Conservation (phyloP, 176 grass and related monocot species). For the Rhynchospora breviuscula region DNA sequence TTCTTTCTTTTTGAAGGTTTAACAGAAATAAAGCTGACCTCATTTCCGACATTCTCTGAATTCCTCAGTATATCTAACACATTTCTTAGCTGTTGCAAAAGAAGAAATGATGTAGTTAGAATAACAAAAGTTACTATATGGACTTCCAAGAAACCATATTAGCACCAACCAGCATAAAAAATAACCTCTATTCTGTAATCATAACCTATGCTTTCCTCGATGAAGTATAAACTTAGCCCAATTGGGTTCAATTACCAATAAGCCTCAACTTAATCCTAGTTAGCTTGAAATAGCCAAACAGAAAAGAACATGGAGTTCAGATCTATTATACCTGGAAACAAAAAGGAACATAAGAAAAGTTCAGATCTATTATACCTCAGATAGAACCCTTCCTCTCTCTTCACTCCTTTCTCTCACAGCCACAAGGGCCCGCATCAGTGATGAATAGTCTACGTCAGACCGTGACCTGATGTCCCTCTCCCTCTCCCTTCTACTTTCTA, state of each 20-base stretch:
- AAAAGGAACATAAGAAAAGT: not conserved
- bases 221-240: not conserved
- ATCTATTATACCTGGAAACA: not conserved
- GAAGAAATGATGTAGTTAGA: not conserved
- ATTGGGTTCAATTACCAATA: not conserved
- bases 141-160: not conserved
- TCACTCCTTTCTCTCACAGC: conserved; percentile 27
- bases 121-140: not conserved
- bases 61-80: conserved; percentile 29
- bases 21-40: not conserved
- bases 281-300: not conserved
- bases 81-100: conserved; percentile 23
- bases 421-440: conserved; percentile 19
- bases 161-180: not conserved
- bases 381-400: conserved; percentile 24
- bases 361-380: conserved; percentile 13
- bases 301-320: not conserved
- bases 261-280: not conserved
- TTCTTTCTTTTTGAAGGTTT: conserved; percentile 12
- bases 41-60: conserved; percentile 27
- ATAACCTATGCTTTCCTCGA: not conserved
- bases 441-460: conserved; percentile 24
- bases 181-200: not conserved
- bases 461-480: conserved; percentile 18
- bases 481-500: conserved; percentile 15